Conservation (phyloP, 2,329 filamentous ascomycete species). For the Amphichorda felina region DNA sequence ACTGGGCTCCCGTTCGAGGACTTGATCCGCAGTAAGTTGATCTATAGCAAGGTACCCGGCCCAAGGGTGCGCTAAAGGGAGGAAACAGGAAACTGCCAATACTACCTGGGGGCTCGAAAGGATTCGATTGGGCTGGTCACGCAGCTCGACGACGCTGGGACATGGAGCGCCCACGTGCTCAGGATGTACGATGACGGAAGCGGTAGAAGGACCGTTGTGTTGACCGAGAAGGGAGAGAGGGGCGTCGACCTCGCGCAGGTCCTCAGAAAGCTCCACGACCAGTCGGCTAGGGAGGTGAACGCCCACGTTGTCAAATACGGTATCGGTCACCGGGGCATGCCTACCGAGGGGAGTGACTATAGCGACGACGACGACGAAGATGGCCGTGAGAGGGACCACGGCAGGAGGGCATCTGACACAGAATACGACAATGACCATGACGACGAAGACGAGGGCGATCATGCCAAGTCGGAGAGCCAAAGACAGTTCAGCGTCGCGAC, state of each 20-base stretch:
- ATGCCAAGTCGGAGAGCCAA: too few species aligned
- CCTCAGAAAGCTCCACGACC: background rate
- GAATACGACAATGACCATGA: background rate
- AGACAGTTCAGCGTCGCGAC: too few species aligned
- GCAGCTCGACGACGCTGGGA: background rate
- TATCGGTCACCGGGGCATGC: background rate
- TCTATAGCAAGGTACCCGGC: background rate
- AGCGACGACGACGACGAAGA: background rate
- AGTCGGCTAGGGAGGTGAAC: background rate
- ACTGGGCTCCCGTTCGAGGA: background rate
- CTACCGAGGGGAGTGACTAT: too few species aligned
- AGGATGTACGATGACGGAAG: background rate
- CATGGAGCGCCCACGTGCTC: background rate
- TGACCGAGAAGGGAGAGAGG: background rate
- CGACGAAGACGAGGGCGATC: background rate
- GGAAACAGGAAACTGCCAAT: background rate
- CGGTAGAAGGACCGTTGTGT: background rate
- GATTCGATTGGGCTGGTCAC: background rate
- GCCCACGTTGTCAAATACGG: background rate
- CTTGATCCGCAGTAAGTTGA: background rate
- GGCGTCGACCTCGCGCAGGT: background rate
- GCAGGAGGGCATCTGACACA: background rate
- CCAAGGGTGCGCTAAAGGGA: background rate
- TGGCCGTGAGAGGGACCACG: constrained; percentile 1
- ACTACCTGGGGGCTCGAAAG: background rate